Base-by-base conservation (phyloP, 169 alveolate species). In the Plasmodium reichenowi region DNA sequence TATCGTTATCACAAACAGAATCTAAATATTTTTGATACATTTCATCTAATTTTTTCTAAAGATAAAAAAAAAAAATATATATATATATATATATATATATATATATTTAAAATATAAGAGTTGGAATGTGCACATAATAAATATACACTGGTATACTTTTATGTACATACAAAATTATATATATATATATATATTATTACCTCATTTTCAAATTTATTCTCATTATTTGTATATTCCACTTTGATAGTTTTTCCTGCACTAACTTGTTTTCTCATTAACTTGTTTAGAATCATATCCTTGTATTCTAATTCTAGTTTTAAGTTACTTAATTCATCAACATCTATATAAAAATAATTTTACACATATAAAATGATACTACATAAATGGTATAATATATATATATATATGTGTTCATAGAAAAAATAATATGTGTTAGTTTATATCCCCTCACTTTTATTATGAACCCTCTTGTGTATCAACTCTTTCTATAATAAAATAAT, bases 281-380 rank as follows among this genome's bases (percentile, higher is more conserved):
- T 83, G 45, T 83, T 67, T 43, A 83, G 68, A 38, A 83, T 83
- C 91, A 83, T 83, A 32, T 83, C 91, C 70, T 83, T 83, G 22
- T 83, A 83, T 17, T 83, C 83, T 63, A 83, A 47, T 45, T 83
- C 91, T 63, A 83, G 29, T 83, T 83, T 83, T 20, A 68, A 47
- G 13, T 58, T 38, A 58, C 24, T 68, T 17, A n/a, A 45, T 24
- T 83, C 85, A 0, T 29, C 75, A 15, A 22, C 6, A 58, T 83
- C 83, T 83, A 52, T 20, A 66, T 9, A 56, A 45, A 43, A 38
- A 38, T 38, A 38, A 38, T 38, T 38, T 38, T 38, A 38, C 5
- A 38, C 47, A 38, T 7, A 66, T 59, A 26, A 10, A 50, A 22
- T 26, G 3, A 63, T 10, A 26, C 0, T 26, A 45, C 29, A 48